Evolutionary conservation across 2,329 filamentous ascomycete genomes (phyloP).

Genomic region (Penicillium sp.): DNA sequence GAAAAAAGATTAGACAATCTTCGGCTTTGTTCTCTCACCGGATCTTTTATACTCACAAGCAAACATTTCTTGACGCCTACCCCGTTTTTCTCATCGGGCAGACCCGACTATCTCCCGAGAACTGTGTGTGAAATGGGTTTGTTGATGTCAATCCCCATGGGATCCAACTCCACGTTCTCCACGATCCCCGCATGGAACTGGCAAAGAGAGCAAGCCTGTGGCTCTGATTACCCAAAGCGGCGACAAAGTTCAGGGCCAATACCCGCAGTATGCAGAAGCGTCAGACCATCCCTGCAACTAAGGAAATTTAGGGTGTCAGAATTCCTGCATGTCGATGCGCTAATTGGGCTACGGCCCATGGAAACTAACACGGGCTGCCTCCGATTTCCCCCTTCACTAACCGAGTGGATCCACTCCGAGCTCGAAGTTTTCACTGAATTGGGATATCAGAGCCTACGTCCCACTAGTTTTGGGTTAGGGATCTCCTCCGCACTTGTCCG

Average conservation of each 20-base stretch:
- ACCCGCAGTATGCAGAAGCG: slow-evolving; percentile 1
- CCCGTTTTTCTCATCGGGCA: slow-evolving; percentile 1
- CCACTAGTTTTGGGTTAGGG: slow-evolving; percentile 8
- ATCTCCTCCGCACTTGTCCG: slow-evolving; percentile 16
- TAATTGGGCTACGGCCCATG: not conserved
- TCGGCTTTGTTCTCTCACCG: slow-evolving; percentile 4
- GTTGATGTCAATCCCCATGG: slow-evolving; percentile 11
- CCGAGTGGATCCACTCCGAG: slow-evolving; percentile 12
- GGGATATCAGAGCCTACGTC: slow-evolving; percentile 14
- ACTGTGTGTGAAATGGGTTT: slow-evolving; percentile 1
- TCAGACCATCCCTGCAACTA: slow-evolving; percentile 3
- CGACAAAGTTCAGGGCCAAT: not conserved
- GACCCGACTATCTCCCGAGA: slow-evolving; percentile 5
- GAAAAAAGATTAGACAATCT: not conserved
- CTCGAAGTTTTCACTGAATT: slow-evolving; percentile 2
- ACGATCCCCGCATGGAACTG: slow-evolving; percentile 21
- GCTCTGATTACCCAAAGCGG: slow-evolving; percentile 20
- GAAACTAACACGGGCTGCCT: slow-evolving; percentile 1
- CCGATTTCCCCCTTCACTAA: slow-evolving; percentile 6
- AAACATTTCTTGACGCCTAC: slow-evolving; percentile 6
- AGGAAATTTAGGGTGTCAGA: not conserved
- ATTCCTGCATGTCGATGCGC: not conserved
- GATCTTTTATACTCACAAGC: slow-evolving; percentile 11
- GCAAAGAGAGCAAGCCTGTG: slow-evolving; percentile 12
- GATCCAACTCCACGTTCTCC: slow-evolving; percentile 12